Conservation (phyloP, 768 basidiomycete species). For the Hirschioporus abietinus region DNA sequence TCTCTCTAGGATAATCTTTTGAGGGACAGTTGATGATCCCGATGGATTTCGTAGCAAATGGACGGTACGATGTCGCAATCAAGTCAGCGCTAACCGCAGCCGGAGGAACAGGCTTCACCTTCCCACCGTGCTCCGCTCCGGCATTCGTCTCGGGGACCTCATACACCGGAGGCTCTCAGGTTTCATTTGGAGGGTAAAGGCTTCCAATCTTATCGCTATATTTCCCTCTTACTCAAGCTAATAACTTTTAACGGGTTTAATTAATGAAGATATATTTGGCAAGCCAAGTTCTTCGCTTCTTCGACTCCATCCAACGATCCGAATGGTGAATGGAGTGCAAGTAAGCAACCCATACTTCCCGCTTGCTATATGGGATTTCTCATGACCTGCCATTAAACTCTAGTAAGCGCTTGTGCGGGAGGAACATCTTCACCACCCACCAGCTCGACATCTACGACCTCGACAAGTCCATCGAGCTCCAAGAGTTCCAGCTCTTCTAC, state of each 20-base stretch:
- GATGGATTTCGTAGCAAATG: slow-evolving; percentile 37
- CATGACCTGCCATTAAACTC: not conserved
- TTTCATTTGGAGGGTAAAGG: slow-evolving; percentile 51
- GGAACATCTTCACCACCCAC: slow-evolving; percentile 23
- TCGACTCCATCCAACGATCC: slow-evolving; percentile 40
- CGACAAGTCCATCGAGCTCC: slow-evolving; percentile 13
- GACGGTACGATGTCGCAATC: slow-evolving; percentile 52
- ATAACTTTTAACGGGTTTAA: not conserved
- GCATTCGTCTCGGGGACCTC: slow-evolving; percentile 42
- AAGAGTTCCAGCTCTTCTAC: slow-evolving; percentile 9
- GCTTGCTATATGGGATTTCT: slow-evolving; percentile 1
- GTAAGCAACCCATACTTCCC: slow-evolving; percentile 30
- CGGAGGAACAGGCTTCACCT: slow-evolving; percentile 66
- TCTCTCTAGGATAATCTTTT: not conserved
- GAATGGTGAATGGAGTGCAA: slow-evolving; percentile 59
- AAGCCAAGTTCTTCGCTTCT: slow-evolving; percentile 54
- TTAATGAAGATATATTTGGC: slow-evolving; percentile 1
- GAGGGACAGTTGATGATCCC: not conserved
- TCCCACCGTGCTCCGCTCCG: slow-evolving; percentile 53
- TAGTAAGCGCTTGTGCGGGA: slow-evolving; percentile 51
- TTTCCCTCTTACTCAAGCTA: not conserved
- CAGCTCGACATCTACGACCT: slow-evolving; percentile 9
- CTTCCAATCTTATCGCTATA: slow-evolving; percentile 7
- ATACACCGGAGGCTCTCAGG: slow-evolving; percentile 48
- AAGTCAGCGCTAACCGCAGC: slow-evolving; percentile 55